Evolutionary conservation across 768 basidiomycete species (phyloP), one percentile per base, ranked within the genome.

Genomic region (Auriculariales sp.): DNA sequence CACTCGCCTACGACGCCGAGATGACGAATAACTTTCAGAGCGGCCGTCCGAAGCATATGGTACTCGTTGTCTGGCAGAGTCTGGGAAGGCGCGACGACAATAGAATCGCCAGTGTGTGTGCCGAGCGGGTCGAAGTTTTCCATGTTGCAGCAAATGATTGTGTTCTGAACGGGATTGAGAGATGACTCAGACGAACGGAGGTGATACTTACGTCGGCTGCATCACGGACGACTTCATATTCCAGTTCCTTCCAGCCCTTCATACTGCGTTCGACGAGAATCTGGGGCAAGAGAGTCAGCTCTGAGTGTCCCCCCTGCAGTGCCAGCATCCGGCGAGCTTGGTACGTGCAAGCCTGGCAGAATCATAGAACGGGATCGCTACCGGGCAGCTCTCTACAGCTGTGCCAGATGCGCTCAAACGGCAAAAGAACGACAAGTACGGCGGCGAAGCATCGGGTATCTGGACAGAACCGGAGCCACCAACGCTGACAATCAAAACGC

Each of bases 171-270:
- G 33, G 42, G 27, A 45, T 27, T 9, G 46, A 51, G 44, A 35
- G 53, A 25, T 24, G 25, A 32, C 15, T 32, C 51, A 24, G 17
- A 46, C 46, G 42, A 51, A 22, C 36, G 49, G n/a, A 49, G 44
- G 4, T 53, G 24, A 15, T 3, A 78, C 85, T 56, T 64, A 91
- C 89, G 67, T 99, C 95, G 47, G 94, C 94, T 56, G 76, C 92
- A 63, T 99, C 95, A 49, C 95, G 85, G 59, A 98, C 95, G 54
- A 99, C 95, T 64, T 99, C 95, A 58, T 98, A 99, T 68, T 99
- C 95, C 54, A 98, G 75, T 68, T 99, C 95, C 64, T 99, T 99
- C 95, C 95, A 99, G 28, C 95, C 95, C 68, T 98, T 98, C 83
- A 99, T 87, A 57, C 85, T 89, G 46, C 92, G 85, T 68, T 98